Evolutionary conservation across 106 monocot species (phyloP).

Genomic region (Chionographis japonica): DNA sequence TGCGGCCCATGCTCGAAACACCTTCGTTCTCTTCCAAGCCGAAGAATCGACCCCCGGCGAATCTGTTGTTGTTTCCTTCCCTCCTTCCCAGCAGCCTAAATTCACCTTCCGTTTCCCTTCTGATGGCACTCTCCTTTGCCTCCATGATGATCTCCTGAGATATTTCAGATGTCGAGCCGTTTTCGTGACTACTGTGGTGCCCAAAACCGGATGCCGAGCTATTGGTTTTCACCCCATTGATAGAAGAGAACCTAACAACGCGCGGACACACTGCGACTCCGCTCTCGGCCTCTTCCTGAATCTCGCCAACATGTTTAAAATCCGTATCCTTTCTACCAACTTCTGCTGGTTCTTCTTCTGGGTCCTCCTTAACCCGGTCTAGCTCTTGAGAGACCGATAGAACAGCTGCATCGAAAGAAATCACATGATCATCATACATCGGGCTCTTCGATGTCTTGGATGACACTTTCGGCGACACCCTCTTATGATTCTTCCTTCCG

Average conservation of each 20-base stretch:
- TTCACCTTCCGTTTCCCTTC: conserved; percentile 85
- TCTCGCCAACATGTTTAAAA: conserved; percentile 38
- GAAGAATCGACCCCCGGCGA: conserved; percentile 58
- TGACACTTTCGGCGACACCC: conserved; percentile 37
- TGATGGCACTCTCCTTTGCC: conserved; percentile 71
- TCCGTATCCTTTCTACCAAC: conserved; percentile 25
- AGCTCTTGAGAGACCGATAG: conserved; percentile 73
- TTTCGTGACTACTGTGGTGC: conserved; percentile 17
- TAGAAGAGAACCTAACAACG: conserved; percentile 24
- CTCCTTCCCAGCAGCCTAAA: conserved; percentile 76
- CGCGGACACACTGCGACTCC: conserved; percentile 1
- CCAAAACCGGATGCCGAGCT: conserved; percentile 27
- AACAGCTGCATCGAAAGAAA: conserved; percentile 97
- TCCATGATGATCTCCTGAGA: conserved; percentile 16
- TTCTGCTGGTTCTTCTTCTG: conserved; percentile 25
- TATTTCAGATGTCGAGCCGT: conserved; percentile 38
- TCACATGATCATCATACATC: conserved; percentile 50
- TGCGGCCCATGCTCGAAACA: conserved; percentile 50
- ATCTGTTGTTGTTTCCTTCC: conserved; percentile 51
- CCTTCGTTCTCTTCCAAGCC: conserved; percentile 52
- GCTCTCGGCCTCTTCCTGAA: conserved; percentile 62
- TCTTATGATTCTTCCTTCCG: conserved; percentile 57
- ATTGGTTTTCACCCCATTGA: conserved; percentile 25
- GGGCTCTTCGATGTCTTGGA: conserved; percentile 52
- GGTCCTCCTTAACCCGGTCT: conserved; percentile 38